Evolutionary conservation across 352 stramenopile genomes (phyloP), one percentile per base, ranked within the genome.

Genomic region (Thraustotheca clavata): DNA sequence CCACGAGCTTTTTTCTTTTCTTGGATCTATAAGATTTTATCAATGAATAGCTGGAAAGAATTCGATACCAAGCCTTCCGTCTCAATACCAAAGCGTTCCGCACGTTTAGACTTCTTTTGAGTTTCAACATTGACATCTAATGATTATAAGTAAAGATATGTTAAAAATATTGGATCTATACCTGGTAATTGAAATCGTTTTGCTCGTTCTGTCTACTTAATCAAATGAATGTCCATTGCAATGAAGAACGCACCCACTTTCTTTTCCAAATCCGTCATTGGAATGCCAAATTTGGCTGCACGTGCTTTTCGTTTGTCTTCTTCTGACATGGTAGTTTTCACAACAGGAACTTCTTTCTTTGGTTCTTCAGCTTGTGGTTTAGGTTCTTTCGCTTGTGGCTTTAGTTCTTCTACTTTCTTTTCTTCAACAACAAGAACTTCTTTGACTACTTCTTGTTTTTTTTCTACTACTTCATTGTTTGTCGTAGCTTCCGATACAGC

Each of bases 251-350:
- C 6, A 54, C 62, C 22, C 66, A 91, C 79, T 73, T 88, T 88
- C 66, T 91, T 91, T 68, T 89, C 71, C 41, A 86, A 79, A 14
- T 87, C 69, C 55, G 82, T 82, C 57, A 80, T 62, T 12, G 82
- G 79, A 52, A 89, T 83, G 43, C 80, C 80, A 61, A 87, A 94
- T 69, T 94, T 94, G 50, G 83, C 82, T 3, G 84, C 84, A 32
- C 84, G 81, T 2, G 73, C 73, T 61, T 80, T 85, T 59, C 81
- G 76, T 73, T 94, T 94, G 62, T 91, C 79, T 35, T 88, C 76
- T 61, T 91, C 82, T 38, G 82, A 86, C 67, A 77, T 49, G 8
- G 66, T 41, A 33, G 33, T 27, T 20, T 50, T 39, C 3, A 46
- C 49, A 12, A 67, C 57, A 20, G 22, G 33, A 20, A 49, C 62